Conservation (phyloP, 257 asterid species). For the Leptodermis oblonga region DNA sequence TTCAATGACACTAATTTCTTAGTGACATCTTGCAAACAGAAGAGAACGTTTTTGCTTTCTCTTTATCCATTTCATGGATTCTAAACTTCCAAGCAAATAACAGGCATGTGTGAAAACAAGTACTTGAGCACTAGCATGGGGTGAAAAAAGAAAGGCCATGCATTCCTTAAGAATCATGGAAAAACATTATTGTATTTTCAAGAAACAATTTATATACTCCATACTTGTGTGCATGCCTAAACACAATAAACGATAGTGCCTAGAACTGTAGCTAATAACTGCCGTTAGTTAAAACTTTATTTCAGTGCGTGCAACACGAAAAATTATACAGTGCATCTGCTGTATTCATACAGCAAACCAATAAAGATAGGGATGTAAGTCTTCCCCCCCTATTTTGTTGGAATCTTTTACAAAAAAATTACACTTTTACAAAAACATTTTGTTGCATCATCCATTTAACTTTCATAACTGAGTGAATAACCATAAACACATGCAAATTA, state of each 20-base stretch:
- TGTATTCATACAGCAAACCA: too few relatives aligned
- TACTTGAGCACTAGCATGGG: too few relatives aligned
- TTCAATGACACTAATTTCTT: neutral
- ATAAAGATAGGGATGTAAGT: too few relatives aligned
- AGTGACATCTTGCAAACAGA: neutral
- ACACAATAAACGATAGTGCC: neutral
- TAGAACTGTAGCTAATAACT: neutral
- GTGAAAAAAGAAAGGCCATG: neutral
- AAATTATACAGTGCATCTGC: too few relatives aligned
- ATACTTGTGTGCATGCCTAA: too few relatives aligned
- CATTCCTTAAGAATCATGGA: neutral
- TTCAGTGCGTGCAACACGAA: neutral
- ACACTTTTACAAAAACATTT: too few relatives aligned
- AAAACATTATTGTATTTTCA: neutral
- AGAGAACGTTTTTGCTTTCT: too few relatives aligned
- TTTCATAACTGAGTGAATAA: neutral
- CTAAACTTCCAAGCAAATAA: too few relatives aligned
- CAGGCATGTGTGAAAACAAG: too few relatives aligned
- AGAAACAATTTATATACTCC: too few relatives aligned
- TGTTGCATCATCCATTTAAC: neutral
- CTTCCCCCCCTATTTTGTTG: too few relatives aligned
- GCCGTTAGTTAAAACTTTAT: neutral
- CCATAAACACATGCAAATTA: neutral
- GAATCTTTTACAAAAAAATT: too few relatives aligned
- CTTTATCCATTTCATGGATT: neutral